Conservation (phyloP, 129 eudicot species). For the Flaveria trinervia region DNA sequence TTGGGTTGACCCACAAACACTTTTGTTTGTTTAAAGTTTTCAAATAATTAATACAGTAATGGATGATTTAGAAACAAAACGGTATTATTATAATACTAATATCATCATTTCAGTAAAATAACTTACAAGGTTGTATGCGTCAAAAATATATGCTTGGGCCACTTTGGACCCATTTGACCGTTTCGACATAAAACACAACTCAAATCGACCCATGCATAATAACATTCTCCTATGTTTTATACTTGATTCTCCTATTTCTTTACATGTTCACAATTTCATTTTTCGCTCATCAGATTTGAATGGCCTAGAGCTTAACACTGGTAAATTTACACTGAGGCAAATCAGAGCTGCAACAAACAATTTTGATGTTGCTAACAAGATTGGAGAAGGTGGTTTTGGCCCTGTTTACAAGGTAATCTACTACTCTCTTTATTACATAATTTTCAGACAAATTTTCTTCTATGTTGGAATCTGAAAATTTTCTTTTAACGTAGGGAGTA, state of each 20-base stretch:
- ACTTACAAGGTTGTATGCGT: slow-evolving; percentile 2
- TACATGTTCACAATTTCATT: slow-evolving; percentile 15
- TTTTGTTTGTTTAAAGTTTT: not conserved
- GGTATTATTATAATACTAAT: not conserved
- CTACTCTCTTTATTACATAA: not conserved
- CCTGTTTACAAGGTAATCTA: slow-evolving; percentile 63
- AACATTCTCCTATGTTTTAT: not conserved
- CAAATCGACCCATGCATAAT: not conserved
- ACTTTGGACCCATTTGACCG: not conserved
- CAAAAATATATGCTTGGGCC: not conserved
- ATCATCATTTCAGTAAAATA: not conserved
- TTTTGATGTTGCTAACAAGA: slow-evolving; percentile 61
- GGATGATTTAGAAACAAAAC: not conserved
- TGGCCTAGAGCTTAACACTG: slow-evolving; percentile 53
- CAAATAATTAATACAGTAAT: not conserved
- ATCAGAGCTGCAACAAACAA: slow-evolving; percentile 66
- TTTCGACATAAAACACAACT: not conserved
- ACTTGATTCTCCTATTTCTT: too few species aligned
- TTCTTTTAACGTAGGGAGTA: slow-evolving; percentile 47
- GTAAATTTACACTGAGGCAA: slow-evolving; percentile 61
- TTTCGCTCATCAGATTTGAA: slow-evolving; percentile 35
- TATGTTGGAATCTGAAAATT: not conserved
- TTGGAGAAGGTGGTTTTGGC: slow-evolving; percentile 93
- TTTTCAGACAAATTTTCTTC: not conserved
- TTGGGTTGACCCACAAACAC: not conserved